A percentile compares a stretch with the other conserved stretches of the same genome.
These are phyloP conservation scores for Penicillium sp. DNA, from an alignment of 2,329 filamentous ascomycete species.

Conservation along the genomic window DNA sequence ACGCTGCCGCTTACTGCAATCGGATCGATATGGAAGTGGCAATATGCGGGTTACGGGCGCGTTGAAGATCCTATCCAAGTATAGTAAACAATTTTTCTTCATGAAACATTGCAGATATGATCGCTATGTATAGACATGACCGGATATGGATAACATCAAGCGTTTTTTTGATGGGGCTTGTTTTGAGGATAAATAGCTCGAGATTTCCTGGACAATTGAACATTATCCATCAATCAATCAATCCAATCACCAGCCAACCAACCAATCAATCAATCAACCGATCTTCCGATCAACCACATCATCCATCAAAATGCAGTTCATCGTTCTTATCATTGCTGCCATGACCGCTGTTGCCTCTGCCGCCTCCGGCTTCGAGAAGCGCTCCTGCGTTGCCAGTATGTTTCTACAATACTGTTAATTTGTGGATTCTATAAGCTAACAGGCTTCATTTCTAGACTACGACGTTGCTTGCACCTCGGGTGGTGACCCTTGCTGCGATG, in stretches of 20 bases:
- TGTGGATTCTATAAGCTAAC: background rate
- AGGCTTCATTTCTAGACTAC: background rate
- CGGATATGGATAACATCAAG: too few relatives aligned
- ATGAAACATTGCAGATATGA: too few relatives aligned
- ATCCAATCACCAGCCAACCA: background rate
- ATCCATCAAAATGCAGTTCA: background rate
- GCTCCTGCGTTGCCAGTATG: background rate
- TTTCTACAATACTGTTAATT: background rate
- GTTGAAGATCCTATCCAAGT: too few relatives aligned
- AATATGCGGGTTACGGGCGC: too few relatives aligned
- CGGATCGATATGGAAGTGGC: background rate
- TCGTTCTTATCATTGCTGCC: background rate
- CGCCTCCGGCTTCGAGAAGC: background rate
- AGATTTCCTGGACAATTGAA: background rate
- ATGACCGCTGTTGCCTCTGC: background rate
- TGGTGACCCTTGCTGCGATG: background rate
- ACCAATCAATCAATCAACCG: background rate
- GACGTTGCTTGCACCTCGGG: background rate
- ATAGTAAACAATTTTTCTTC: too few relatives aligned
- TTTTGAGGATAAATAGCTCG: background rate
- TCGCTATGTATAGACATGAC: too few relatives aligned
- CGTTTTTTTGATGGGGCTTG: background rate
- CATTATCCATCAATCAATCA: background rate
- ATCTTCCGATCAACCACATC: background rate
- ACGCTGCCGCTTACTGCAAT: background rate